Base-by-base conservation (phyloP, 2,329 filamentous ascomycete species). In the Hymenoscyphus albidus region DNA sequence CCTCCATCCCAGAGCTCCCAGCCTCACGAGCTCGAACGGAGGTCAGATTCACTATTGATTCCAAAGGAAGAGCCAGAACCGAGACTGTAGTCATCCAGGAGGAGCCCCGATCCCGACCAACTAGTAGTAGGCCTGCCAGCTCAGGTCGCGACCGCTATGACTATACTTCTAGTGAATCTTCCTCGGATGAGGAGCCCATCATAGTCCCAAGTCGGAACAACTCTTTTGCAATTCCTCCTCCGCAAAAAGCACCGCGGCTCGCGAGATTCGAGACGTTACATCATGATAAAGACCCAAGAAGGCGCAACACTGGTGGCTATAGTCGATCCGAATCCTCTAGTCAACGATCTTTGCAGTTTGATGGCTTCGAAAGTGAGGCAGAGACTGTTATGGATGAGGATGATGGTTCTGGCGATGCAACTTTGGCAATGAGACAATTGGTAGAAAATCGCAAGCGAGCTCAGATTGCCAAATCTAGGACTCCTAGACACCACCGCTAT, bases 131-230 rank as follows among this genome's bases (percentile, higher is more conserved):
- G 60, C 57, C 66, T 56, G 57, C 69, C 63, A 56, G 67, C 32
- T 51, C 44, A 10, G 12, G 60, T 38, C 67, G 64, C 51, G 77
- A 76, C 59, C 77, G 76, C 48, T 81, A 79, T 77, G 79, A 80
- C 14, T 81, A 80, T 5, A 82, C 81, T 0, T 80, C 68, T 27
- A 69, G 72, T 58, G 81, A 82, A 2, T 87, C 84, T 1, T 87
- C 85, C 0, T 82, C 81, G 3, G 86, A 89, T 67, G 86, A 88
- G 62, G 86, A 88, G 64, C 85, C 84, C 13, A 88, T 88, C 66
- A 81, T 88, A 59, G 85, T 89, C 48, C 85, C 86, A 38, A 88
- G 85, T 72, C 80, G 85, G 55, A 84, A 81, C 66, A 79, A 79
- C 3, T 88, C 85, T 0, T 88, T 87, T 65, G 65, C 65, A 9